Percentiles rank a stretch among this genome's conserved stretches.
Evolutionary conservation across 208 protist species (phyloP).

Genomic region (Crithidia brevicula): DNA sequence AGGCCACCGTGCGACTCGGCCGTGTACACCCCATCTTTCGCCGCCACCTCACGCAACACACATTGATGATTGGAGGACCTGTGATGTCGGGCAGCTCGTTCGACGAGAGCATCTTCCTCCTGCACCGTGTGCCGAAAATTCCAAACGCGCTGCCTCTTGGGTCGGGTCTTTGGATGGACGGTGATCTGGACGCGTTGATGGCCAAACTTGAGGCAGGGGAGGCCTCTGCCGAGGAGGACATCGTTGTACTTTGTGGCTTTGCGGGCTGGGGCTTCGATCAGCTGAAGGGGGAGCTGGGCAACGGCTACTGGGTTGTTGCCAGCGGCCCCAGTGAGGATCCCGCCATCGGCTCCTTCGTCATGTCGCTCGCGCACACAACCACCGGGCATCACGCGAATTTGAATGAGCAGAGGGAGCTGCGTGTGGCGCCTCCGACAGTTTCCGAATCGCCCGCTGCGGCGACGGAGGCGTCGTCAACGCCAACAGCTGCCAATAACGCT

Average conservation of each 20-base stretch:
- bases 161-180: conserved; percentile 69
- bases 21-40: conserved; percentile 69
- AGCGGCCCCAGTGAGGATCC: conserved; percentile 31
- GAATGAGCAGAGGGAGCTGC: not conserved
- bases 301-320: conserved; percentile 76
- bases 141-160: conserved; percentile 63
- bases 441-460: not conserved
- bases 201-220: conserved; percentile 57
- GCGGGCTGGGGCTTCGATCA: conserved; percentile 77
- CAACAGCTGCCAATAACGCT: not conserved
- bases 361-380: conserved; percentile 47
- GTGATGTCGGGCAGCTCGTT: conserved; percentile 67
- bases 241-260: conserved; percentile 81
- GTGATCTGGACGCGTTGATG: conserved; percentile 69
- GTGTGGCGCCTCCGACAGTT: not conserved
- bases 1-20: conserved; percentile 46
- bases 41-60: conserved; percentile 64
- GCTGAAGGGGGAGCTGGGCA: conserved; percentile 74
- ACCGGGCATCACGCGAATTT: conserved; percentile 10
- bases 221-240: conserved; percentile 57
- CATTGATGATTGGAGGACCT: conserved; percentile 81
- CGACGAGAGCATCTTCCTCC: conserved; percentile 70
- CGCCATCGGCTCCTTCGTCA: conserved; percentile 51
- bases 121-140: conserved; percentile 73
- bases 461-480: not conserved